A percentile compares a stretch with the other conserved stretches of the same genome.
Evolutionary conservation across 768 basidiomycete genomes (phyloP).

Genomic region (Goffeauzyma gilvescens): DNA sequence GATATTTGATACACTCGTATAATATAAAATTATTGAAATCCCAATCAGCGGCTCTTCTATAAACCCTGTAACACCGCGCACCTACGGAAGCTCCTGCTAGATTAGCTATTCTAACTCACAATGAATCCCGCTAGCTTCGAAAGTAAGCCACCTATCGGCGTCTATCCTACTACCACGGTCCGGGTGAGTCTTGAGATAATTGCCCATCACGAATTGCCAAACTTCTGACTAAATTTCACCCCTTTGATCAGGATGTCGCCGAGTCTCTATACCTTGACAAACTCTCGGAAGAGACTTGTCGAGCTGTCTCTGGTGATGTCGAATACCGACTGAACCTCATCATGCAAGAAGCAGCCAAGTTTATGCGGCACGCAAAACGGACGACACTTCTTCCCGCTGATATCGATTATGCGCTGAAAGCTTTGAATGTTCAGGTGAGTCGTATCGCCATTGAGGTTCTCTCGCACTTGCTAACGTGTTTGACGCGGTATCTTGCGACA

Average conservation of each 20-base stretch:
- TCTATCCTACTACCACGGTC: slow-evolving; percentile 8
- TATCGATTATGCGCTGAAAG: slow-evolving; percentile 80
- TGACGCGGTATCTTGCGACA: slow-evolving; percentile 6
- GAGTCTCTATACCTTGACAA: slow-evolving; percentile 62
- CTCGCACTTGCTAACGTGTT: neutral
- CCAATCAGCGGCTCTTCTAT: too few relatives aligned
- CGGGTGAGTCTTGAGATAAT: slow-evolving; percentile 1
- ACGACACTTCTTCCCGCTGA: slow-evolving; percentile 78
- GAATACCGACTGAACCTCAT: slow-evolving; percentile 93
- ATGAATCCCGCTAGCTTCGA: neutral
- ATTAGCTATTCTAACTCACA: neutral
- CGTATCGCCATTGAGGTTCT: neutral
- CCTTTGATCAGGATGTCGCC: slow-evolving; percentile 54
- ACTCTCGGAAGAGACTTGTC: slow-evolving; percentile 59
- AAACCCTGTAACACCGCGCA: too few relatives aligned
- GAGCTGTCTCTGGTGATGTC: slow-evolving; percentile 78
- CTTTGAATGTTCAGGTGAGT: slow-evolving; percentile 66
- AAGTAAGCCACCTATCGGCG: slow-evolving; percentile 3
- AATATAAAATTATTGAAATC: too few relatives aligned
- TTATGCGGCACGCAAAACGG: slow-evolving; percentile 82
- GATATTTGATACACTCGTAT: too few relatives aligned
- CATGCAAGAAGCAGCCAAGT: slow-evolving; percentile 77
- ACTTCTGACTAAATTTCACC: neutral
- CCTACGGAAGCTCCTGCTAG: neutral
- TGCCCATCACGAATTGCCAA: neutral